Conservation (phyloP, 352 stramenopile genomes). For the Phytopythium chamaehyphon region DNA sequence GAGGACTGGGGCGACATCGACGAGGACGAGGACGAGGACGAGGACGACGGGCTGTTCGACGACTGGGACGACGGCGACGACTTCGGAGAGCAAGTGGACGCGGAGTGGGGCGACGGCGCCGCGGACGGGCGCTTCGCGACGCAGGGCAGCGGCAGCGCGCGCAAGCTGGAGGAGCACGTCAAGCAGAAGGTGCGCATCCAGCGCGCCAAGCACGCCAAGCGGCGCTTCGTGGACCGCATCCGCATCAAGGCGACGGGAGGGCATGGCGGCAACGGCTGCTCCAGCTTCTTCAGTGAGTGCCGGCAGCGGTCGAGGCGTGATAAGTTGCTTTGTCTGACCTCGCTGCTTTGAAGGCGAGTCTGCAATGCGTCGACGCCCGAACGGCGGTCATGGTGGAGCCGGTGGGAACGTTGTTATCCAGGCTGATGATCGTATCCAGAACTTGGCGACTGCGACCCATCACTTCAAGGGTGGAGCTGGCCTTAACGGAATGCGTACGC, state of each 20-base stretch:
- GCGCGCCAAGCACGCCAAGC: conserved; percentile 83
- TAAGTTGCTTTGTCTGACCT: background rate
- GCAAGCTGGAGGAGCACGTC: conserved; percentile 72
- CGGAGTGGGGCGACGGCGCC: conserved; percentile 7
- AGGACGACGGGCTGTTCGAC: conserved; percentile 24
- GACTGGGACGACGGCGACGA: conserved; percentile 16
- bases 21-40: conserved; percentile 34
- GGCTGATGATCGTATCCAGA: conserved; percentile 74
- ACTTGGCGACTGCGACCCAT: conserved; percentile 80
- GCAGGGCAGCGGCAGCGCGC: conserved; percentile 18
- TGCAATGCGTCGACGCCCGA: conserved; percentile 72
- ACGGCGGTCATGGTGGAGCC: conserved; percentile 80
- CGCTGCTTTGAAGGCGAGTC: conserved; percentile 31
- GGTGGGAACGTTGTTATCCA: conserved; percentile 77
- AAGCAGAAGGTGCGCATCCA: conserved; percentile 85
- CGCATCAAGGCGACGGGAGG: conserved; percentile 86
- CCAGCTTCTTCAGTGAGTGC: conserved; percentile 74
- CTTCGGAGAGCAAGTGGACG: conserved; percentile 5
- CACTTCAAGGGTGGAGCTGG: conserved; percentile 78
- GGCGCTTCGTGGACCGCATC: conserved; percentile 89
- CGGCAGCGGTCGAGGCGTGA: background rate
- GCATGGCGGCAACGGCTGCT: conserved; percentile 85
- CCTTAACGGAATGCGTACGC: conserved; percentile 82
- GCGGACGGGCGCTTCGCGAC: conserved; percentile 1
- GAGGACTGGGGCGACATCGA: conserved; percentile 41